Percentiles rank a stretch among this genome's conserved stretches.
Conservation (phyloP, 768 basidiomycete species). For the Mrakia frigida region DNA sequence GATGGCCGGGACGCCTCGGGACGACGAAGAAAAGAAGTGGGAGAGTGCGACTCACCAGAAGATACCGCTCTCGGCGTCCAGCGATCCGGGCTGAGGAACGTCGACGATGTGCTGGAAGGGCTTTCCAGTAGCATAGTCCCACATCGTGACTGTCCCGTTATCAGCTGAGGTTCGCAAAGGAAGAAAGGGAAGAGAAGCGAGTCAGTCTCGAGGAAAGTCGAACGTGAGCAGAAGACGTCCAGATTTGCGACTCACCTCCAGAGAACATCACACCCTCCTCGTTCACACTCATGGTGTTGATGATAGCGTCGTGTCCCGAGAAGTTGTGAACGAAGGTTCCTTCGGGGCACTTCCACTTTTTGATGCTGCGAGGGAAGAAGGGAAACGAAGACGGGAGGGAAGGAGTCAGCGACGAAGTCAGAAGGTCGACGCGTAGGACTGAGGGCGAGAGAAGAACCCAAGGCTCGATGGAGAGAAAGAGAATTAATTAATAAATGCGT, state of each 20-base stretch:
- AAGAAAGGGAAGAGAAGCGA: neutral
- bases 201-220: neutral
- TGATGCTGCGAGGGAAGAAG: conserved; percentile 54
- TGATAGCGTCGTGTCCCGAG: conserved; percentile 90
- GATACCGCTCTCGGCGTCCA: conserved; percentile 77
- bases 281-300: conserved; percentile 92
- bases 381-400: neutral
- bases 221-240: neutral
- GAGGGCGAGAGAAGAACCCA: too few relatives aligned
- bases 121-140: conserved; percentile 92
- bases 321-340: conserved; percentile 96
- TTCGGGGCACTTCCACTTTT: conserved; percentile 99
- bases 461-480: neutral
- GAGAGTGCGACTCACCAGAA: conserved; percentile 5
- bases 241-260: conserved; percentile 60
- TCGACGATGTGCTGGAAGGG: conserved; percentile 94
- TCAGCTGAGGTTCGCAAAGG: conserved; percentile 58
- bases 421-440: too few relatives aligned
- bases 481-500: too few relatives aligned
- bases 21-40: neutral
- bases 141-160: conserved; percentile 82
- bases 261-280: conserved; percentile 96
- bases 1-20: neutral
- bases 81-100: conserved; percentile 91
- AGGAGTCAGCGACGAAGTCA: neutral